phyloP scores from a whole-genome alignment of 306 rosid genomes.

The Fragaria ananassa region DNA sequence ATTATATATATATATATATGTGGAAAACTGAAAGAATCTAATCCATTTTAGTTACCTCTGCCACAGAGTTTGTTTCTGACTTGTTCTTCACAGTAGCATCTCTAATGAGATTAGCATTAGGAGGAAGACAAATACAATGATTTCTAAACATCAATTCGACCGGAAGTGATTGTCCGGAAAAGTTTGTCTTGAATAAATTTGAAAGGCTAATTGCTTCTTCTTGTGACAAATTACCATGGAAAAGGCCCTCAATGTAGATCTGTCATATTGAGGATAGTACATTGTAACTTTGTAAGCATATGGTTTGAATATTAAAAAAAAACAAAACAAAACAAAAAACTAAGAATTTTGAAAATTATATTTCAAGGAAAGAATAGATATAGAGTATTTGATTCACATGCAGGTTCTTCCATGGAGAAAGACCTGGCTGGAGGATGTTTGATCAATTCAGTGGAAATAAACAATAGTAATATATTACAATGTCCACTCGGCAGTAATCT shows the following conservation, averaged over 20 bases:
- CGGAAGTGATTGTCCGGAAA: constrained; percentile 64
- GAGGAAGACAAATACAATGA: constrained; percentile 63
- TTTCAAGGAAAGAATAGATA: neutral
- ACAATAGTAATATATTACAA: neutral
- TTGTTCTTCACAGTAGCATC: constrained; percentile 72
- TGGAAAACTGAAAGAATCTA: constrained; percentile 5
- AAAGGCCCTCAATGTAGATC: constrained; percentile 85
- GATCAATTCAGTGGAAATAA: neutral
- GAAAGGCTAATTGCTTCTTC: constrained; percentile 73
- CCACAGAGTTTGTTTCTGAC: constrained; percentile 77
- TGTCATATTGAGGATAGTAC: constrained; percentile 32
- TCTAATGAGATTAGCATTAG: constrained; percentile 69
- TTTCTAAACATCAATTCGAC: constrained; percentile 64
- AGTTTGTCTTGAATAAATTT: constrained; percentile 58
- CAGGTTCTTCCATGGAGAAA: neutral
- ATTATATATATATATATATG: neutral
- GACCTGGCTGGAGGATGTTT: neutral
- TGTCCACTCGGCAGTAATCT: neutral
- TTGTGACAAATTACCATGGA: constrained; percentile 82
- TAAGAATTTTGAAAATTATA: neutral
- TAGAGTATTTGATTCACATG: constrained; percentile 1
- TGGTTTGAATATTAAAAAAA: neutral
- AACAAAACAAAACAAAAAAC: too few relatives aligned
- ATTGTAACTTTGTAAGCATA: constrained; percentile 8
- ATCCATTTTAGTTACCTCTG: constrained; percentile 57